Conservation (phyloP, 2,329 filamentous ascomycete species). For the Ophiostoma piceae region DNA sequence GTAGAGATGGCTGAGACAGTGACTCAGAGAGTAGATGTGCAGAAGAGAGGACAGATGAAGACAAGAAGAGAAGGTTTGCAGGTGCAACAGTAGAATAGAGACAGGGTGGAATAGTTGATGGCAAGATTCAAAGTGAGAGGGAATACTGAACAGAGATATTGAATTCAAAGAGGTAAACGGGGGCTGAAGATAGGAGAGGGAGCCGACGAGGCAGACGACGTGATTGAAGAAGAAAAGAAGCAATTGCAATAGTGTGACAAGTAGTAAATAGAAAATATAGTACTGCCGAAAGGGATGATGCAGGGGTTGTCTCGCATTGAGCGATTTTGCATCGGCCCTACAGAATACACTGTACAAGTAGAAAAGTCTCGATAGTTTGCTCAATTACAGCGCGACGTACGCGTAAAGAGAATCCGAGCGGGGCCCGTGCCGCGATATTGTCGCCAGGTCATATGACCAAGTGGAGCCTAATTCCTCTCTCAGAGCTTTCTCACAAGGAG, state of each 20-base stretch:
- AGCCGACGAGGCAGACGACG: background rate
- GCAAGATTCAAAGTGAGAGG: background rate
- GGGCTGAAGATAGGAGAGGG: background rate
- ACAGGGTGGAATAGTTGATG: too few relatives aligned
- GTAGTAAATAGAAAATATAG: too few relatives aligned
- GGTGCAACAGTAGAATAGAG: background rate
- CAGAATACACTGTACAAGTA: background rate
- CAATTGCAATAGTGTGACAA: too few relatives aligned
- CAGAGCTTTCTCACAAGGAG: background rate
- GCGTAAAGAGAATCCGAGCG: conserved; percentile 9
- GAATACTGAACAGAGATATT: background rate
- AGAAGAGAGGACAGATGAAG: background rate
- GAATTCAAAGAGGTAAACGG: too few relatives aligned
- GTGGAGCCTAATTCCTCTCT: conserved; percentile 12
- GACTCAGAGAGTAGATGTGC: background rate
- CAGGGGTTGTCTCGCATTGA: conserved; percentile 12
- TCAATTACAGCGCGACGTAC: background rate
- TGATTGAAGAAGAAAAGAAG: background rate
- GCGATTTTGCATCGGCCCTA: background rate
- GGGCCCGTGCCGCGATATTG: conserved; percentile 27
- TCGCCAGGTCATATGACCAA: conserved; percentile 31
- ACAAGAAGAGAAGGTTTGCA: background rate
- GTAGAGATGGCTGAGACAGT: background rate
- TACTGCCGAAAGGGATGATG: background rate
- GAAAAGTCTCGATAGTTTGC: background rate